These are phyloP conservation scores for Tephrocybe sp. DNA, from an alignment of 768 basidiomycete genomes.

Conservation along the genomic window DNA sequence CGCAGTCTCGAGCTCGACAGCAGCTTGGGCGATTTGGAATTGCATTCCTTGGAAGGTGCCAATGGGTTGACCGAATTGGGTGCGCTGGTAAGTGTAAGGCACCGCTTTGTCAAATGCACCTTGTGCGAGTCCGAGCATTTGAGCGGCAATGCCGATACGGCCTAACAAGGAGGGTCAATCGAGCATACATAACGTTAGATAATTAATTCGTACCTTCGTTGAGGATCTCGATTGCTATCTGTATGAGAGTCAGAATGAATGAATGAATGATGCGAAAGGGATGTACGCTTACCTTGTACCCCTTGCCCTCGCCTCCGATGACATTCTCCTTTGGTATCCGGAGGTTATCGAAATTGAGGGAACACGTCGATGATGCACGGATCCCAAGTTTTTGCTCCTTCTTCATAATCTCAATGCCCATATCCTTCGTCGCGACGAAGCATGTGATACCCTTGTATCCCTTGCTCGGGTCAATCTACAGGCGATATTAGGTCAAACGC, in stretches of 20 bases:
- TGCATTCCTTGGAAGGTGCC: conserved; percentile 96
- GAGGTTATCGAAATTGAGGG: conserved; percentile 92
- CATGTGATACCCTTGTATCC: conserved; percentile 99
- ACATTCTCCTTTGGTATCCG: conserved; percentile 82
- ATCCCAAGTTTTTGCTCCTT: conserved; percentile 99
- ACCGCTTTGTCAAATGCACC: conserved; percentile 95
- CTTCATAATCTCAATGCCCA: conserved; percentile 97
- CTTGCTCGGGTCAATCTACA: conserved; percentile 77
- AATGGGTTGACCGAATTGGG: conserved; percentile 91
- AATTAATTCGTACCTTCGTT: conserved; percentile 66
- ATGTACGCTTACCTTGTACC: conserved; percentile 65
- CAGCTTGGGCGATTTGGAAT: conserved; percentile 90
- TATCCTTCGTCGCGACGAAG: conserved; percentile 93
- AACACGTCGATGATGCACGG: conserved; percentile 92
- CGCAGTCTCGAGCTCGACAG: conserved; percentile 86
- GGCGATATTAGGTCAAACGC: not conserved
- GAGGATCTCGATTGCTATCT: conserved; percentile 94
- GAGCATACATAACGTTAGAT: not conserved
- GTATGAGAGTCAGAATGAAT: not conserved
- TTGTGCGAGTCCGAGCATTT: conserved; percentile 98
- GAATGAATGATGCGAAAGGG: not conserved
- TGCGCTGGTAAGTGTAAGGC: conserved; percentile 91
- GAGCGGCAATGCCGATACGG: conserved; percentile 96
- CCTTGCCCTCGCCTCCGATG: conserved; percentile 87
- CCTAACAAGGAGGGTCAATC: not conserved